Base-by-base conservation (phyloP, 495 filamentous ascomycete genomes). In the Rostrohypoxylon terebratum region DNA sequence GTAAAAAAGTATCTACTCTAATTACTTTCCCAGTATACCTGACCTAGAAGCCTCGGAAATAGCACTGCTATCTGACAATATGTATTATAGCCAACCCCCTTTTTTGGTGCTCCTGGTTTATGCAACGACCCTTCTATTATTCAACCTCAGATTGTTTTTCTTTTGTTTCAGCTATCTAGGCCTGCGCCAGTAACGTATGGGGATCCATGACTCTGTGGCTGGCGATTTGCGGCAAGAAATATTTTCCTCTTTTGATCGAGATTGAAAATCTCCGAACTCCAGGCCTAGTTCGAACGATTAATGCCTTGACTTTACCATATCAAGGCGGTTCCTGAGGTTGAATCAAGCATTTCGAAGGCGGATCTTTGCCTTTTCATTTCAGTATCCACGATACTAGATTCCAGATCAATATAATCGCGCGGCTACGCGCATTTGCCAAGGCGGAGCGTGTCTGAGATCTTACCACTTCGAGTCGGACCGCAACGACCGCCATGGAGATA, bases 341-440 rank as follows among this genome's bases (percentile, higher is more conserved):
- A 61, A 62, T 68, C 48, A 62, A 68, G 65, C 66, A 40, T 58
- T 58, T 8, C 31, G 47, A 1, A 62, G 58, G 33, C 64, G 64
- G 64, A 53, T 60, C 14, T 2, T 20, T 60, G 33, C 64, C 10
- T 67, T 18, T 36, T 18, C 42, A 40, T 34, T 21, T 40, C 63
- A 18, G 31, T 53, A 60, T 68, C 55, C 54, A 28, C 33, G n/a
- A 57, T 55, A 11, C n/a, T 13, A 18, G 18, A 57, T 62, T 57
- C 34, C 6, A 62, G 47, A 59, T 69, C 28, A 63, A 58, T 54
- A 53, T 61, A 68, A 11, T 45, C 34, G 38, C 3, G 14, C 57
- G 58, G 57, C 36, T 68, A 57, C 51, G 10, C 38, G 38, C 66
- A 44, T 68, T 63, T 59, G 63, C 63, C 63, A 64, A 64, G 64